Evolutionary conservation across 257 asterid genomes (phyloP).

Genomic region (Handroanthus guayacan): DNA sequence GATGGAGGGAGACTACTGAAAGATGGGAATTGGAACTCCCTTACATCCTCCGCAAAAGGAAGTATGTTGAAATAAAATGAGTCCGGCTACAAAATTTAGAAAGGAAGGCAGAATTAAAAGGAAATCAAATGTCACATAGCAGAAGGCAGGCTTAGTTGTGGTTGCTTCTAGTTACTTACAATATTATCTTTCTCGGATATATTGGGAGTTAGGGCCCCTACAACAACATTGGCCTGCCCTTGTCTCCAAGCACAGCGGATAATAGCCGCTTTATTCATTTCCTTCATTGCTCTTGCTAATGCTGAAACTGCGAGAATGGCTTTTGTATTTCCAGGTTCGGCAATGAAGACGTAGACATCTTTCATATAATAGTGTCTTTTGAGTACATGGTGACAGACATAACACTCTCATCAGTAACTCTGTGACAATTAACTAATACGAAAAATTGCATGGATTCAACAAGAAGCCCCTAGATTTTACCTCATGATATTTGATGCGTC

Average conservation of each 20-base stretch:
- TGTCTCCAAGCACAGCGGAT: slow-evolving; percentile 98
- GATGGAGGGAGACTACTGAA: slow-evolving; percentile 81
- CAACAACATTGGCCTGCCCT: slow-evolving; percentile 87
- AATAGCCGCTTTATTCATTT: slow-evolving; percentile 83
- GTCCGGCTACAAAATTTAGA: slow-evolving; percentile 67
- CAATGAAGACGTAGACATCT: slow-evolving; percentile 91
- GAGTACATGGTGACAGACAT: slow-evolving; percentile 38
- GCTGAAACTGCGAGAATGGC: slow-evolving; percentile 85
- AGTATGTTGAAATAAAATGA: slow-evolving; percentile 95
- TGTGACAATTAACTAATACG: slow-evolving; percentile 20
- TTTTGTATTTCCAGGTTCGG: slow-evolving; percentile 84
- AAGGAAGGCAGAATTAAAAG: slow-evolving; percentile 7
- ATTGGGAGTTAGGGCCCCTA: slow-evolving; percentile 88
- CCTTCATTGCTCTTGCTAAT: slow-evolving; percentile 93
- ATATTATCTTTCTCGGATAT: slow-evolving; percentile 68
- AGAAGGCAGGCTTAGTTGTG: background rate
- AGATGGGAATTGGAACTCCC: slow-evolving; percentile 97
- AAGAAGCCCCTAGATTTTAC: slow-evolving; percentile 50
- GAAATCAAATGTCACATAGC: slow-evolving; percentile 11
- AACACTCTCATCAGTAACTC: slow-evolving; percentile 33
- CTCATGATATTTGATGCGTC: slow-evolving; percentile 87
- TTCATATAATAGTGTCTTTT: slow-evolving; percentile 87
- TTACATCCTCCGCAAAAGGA: slow-evolving; percentile 97
- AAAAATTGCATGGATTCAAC: slow-evolving; percentile 24
- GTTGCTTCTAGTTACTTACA: slow-evolving; percentile 54